These are phyloP conservation scores for Didymella sp. DNA, from an alignment of 2,329 filamentous ascomycete genomes.

Conservation along the genomic window DNA sequence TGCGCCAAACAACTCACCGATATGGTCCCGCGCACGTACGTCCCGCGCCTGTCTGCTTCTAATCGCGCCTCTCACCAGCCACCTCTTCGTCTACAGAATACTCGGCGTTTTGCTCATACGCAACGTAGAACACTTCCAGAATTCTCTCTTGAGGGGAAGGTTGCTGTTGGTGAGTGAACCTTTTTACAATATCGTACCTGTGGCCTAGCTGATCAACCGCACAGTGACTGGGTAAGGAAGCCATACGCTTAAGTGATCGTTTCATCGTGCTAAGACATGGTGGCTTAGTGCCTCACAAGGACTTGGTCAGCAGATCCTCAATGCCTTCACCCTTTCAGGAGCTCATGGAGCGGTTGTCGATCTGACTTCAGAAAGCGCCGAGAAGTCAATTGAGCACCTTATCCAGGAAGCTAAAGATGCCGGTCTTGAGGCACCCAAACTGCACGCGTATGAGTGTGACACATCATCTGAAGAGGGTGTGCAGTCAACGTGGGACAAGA, in stretches of 20 bases:
- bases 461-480: background rate
- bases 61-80: background rate
- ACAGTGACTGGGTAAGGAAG: background rate
- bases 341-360: background rate
- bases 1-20: background rate
- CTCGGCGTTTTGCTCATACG: background rate
- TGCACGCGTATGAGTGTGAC: background rate
- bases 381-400: background rate
- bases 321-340: background rate
- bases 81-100: background rate
- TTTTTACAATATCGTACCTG: background rate
- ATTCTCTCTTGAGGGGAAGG: background rate
- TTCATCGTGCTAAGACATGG: background rate
- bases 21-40: background rate
- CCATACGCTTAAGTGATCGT: background rate
- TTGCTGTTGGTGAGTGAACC: background rate
- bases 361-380: background rate
- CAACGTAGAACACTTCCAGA: background rate
- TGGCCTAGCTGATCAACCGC: background rate
- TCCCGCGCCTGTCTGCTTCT: background rate
- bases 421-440: background rate
- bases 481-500: background rate
- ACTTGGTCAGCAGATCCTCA: background rate
- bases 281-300: background rate
- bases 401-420: background rate